Base-by-base conservation (phyloP, 345 rosid genomes). In the Carallia brachiata region DNA sequence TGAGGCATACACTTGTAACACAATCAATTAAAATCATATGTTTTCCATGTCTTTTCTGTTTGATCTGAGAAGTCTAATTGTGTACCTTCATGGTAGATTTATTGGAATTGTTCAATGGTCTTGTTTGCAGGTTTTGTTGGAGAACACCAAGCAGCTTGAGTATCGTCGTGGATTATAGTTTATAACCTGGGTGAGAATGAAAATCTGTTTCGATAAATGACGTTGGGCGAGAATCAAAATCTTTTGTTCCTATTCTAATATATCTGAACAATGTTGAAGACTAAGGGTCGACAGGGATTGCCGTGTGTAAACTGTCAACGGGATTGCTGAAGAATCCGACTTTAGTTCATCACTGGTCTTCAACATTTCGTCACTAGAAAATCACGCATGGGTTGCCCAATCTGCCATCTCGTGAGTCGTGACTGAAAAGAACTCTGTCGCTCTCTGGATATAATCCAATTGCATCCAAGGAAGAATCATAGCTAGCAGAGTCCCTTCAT, bases 141-240 rank as follows among this genome's bases (percentile, higher is more conserved):
- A 89, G 79, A 91, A 88, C 78, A 87, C 93, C 67, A 91, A 88
- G 76, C 93, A 88, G 76, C 81, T 91, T 73, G 93, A 92, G 82
- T 87, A 70, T 75, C 84, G 86, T 10, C 84, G 92, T 9, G 92
- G 90, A 69, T 69, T 84, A 30, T 93, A 71, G 71, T 53, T 68
- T 62, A 31, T 57, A 28, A 30, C 7, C 27, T 12, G 61, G 16
- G 5, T 15, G 13, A 48, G 30, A 36, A 34, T 5, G 31, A 27
- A 36, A 23, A 28, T 23, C 19, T 16, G 23, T 44, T 44, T 44
- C 0, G 4, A 12, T 13, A 44, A 44, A 44, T 44, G 50, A 44
- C 1, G 17, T 10, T 44, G 50, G 15, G 5, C 17, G 50, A 44
- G 50, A 44, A 44, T 40, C 19, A 55, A 44, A 55, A 55, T 55